A percentile compares a stretch with the other conserved stretches of the same genome.
These are phyloP conservation scores for Tubosaeta sp. DNA, from an alignment of 768 basidiomycete species.

Conservation along the genomic window DNA sequence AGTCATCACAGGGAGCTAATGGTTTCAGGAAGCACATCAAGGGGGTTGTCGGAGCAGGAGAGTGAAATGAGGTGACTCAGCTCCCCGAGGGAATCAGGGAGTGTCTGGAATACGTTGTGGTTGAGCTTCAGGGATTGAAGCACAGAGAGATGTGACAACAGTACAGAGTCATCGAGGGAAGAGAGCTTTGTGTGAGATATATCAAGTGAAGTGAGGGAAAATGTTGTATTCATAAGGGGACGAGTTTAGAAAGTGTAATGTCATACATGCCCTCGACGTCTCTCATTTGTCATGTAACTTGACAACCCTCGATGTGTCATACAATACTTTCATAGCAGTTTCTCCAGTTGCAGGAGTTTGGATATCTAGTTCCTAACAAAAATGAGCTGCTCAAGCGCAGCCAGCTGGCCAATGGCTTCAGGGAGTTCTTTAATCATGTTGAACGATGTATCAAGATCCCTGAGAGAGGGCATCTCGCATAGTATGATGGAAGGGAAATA, in stretches of 20 bases:
- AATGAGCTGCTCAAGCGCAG: slow-evolving; percentile 63
- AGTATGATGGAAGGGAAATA: slow-evolving; percentile 74
- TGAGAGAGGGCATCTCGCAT: slow-evolving; percentile 63
- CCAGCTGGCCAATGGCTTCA: slow-evolving; percentile 68
- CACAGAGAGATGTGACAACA: slow-evolving; percentile 63
- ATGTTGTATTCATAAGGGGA: slow-evolving; percentile 43
- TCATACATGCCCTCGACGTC: slow-evolving; percentile 84
- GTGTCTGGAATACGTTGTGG: slow-evolving; percentile 78
- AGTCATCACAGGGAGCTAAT: slow-evolving; percentile 76
- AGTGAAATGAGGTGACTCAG: slow-evolving; percentile 67
- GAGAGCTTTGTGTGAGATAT: slow-evolving; percentile 87
- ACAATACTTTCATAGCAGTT: slow-evolving; percentile 82
- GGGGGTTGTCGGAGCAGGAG: slow-evolving; percentile 87
- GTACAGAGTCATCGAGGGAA: slow-evolving; percentile 65
- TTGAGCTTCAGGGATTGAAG: slow-evolving; percentile 73
- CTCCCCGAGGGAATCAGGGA: slow-evolving; percentile 81
- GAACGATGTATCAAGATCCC: slow-evolving; percentile 91
- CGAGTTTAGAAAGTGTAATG: slow-evolving; percentile 71
- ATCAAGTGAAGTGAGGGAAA: slow-evolving; percentile 71
- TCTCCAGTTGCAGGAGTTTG: slow-evolving; percentile 61
- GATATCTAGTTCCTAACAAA: slow-evolving; percentile 85
- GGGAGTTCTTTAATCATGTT: slow-evolving; percentile 84
- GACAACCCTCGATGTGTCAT: slow-evolving; percentile 63
- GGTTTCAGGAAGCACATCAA: slow-evolving; percentile 67
- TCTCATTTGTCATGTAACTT: slow-evolving; percentile 63